phyloP scores from a whole-genome alignment of 768 basidiomycete genomes.

The Amyloporia xantha region DNA sequence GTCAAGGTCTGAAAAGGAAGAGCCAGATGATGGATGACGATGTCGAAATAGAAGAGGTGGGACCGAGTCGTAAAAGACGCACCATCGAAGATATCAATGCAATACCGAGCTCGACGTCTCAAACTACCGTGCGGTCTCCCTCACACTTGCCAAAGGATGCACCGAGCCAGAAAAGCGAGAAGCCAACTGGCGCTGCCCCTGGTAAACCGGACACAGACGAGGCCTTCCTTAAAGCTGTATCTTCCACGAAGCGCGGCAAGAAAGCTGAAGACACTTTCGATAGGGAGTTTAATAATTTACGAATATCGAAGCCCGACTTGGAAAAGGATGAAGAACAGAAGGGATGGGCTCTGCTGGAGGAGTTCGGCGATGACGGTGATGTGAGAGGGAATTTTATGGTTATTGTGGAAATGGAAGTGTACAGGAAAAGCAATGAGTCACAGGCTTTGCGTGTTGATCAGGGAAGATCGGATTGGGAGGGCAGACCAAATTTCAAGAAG shows the following conservation, averaged over 20 bases:
- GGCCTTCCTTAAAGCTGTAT: conserved; percentile 65
- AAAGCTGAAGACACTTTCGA: conserved; percentile 65
- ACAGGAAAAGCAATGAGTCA: conserved; percentile 25
- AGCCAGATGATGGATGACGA: conserved; percentile 31
- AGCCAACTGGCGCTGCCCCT: conserved; percentile 27
- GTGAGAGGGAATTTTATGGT: conserved; percentile 78
- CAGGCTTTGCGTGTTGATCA: conserved; percentile 16
- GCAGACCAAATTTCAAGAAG: conserved; percentile 66
- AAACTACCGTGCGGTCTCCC: conserved; percentile 9
- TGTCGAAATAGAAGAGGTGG: conserved; percentile 27
- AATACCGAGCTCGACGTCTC: neutral
- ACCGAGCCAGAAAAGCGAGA: conserved; percentile 5
- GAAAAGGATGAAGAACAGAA: conserved; percentile 40
- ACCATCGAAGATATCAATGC: conserved; percentile 34
- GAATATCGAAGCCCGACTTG: conserved; percentile 59
- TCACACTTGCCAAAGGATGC: conserved; percentile 15
- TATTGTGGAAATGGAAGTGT: conserved; percentile 58
- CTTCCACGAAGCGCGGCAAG: conserved; percentile 65
- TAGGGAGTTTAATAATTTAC: conserved; percentile 72
- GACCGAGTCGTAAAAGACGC: conserved; percentile 32
- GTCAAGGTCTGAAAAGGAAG: conserved; percentile 33
- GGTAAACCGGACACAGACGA: conserved; percentile 61
- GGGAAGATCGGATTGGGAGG: conserved; percentile 36
- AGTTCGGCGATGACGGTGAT: conserved; percentile 56
- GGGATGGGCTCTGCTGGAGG: conserved; percentile 55